phyloP scores from a whole-genome alignment of 805 yeast species.

The Ogataea naganishii region DNA sequence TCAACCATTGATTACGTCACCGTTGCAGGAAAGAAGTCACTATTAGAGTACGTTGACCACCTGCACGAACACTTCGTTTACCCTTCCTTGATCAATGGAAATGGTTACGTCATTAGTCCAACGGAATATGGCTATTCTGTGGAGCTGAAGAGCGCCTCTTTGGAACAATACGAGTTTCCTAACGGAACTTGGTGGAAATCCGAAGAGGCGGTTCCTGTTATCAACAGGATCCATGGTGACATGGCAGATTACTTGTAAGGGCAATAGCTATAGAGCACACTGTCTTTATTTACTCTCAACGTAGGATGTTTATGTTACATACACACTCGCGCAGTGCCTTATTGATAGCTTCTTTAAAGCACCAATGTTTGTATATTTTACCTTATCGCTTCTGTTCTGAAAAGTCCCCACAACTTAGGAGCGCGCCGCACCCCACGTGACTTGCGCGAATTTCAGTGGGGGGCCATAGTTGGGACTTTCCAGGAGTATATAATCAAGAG shows the following conservation, averaged over 20 bases:
- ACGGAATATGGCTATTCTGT: constrained; percentile 14
- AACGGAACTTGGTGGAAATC: constrained; percentile 16
- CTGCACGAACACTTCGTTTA: constrained; percentile 12
- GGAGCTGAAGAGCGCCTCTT: constrained; percentile 8
- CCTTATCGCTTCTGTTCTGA: background rate
- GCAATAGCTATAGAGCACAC: background rate
- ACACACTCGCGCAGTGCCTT: background rate
- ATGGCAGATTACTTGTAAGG: constrained; percentile 1
- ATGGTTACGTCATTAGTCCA: constrained; percentile 14
- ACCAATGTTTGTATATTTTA: background rate
- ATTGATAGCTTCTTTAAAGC: background rate
- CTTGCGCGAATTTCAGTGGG: background rate
- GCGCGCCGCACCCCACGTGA: background rate
- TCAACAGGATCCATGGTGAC: constrained; percentile 3
- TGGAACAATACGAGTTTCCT: constrained; percentile 13
- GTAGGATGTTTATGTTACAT: background rate
- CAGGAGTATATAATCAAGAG: background rate
- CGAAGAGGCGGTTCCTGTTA: constrained; percentile 5
- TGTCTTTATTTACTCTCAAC: background rate
- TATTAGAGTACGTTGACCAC: constrained; percentile 14
- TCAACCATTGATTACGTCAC: constrained; percentile 14
- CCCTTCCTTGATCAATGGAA: constrained; percentile 11
- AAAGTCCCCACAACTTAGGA: background rate
- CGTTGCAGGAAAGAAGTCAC: constrained; percentile 11
- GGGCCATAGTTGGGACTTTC: background rate